A percentile compares a stretch with the other conserved stretches of the same genome.
Conservation (phyloP, 306 rosid genomes). For the Comarum palustre region DNA sequence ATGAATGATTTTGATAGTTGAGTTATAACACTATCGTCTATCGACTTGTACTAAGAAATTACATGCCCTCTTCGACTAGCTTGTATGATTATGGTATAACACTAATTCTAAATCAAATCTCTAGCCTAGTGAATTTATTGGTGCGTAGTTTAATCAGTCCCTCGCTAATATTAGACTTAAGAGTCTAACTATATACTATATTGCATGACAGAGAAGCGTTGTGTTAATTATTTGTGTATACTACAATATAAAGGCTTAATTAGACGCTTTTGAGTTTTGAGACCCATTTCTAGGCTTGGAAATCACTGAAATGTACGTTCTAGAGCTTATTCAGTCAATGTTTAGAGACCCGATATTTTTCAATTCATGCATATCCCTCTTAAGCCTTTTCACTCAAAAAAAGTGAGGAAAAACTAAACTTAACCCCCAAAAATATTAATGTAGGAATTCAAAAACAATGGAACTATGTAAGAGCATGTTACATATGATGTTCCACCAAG, state of each 20-base stretch:
- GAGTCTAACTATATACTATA: not conserved
- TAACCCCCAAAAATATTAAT: not conserved
- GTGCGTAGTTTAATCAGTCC: not conserved
- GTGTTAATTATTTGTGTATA: not conserved
- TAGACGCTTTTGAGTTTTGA: not conserved
- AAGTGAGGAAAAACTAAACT: not conserved
- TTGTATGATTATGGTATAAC: not conserved
- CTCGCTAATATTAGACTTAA: not conserved
- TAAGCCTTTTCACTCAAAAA: not conserved
- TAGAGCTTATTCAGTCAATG: not conserved
- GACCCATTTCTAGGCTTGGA: conserved; percentile 5
- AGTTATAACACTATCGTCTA: too few relatives aligned
- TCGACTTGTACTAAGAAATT: too few relatives aligned
- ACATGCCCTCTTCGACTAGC: not conserved
- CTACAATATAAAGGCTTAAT: not conserved
- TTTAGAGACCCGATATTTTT: not conserved
- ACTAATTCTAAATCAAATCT: conserved; percentile 1
- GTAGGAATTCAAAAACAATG: not conserved
- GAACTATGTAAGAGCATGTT: not conserved
- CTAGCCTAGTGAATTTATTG: not conserved
- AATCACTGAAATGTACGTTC: not conserved
- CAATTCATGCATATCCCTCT: not conserved
- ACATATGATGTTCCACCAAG: not conserved
- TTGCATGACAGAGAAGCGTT: not conserved
- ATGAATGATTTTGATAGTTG: not conserved